phyloP scores from a whole-genome alignment of 208 protist genomes.

The Leishmania turanica region DNA sequence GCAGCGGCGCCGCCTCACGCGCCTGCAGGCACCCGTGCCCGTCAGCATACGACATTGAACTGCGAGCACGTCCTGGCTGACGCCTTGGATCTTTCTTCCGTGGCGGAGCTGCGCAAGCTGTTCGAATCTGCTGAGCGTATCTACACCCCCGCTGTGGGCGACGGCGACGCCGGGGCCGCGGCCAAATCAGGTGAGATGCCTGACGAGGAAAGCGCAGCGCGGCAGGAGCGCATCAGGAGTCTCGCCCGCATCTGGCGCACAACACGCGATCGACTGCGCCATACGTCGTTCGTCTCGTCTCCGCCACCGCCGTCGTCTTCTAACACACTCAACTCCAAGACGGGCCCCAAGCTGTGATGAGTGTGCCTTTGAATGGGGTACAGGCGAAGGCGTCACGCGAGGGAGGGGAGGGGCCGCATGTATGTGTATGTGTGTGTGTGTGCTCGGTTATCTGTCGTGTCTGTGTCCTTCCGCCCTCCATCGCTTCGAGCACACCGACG shows the following conservation, averaged over 20 bases:
- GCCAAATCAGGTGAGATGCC: neutral
- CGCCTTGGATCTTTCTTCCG: conserved; percentile 3
- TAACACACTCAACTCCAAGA: neutral
- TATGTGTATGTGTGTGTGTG: neutral
- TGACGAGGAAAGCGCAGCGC: neutral
- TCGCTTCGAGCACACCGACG: neutral
- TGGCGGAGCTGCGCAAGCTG: conserved; percentile 19
- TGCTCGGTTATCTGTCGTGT: neutral
- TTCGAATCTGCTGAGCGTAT: conserved; percentile 16
- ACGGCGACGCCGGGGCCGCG: neutral
- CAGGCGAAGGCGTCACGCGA: neutral
- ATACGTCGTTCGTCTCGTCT: conserved; percentile 5
- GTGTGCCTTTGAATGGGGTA: neutral
- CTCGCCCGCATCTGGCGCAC: conserved; percentile 18
- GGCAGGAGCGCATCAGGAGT: neutral
- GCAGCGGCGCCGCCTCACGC: neutral
- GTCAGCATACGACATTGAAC: conserved; percentile 18
- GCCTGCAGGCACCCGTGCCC: neutral
- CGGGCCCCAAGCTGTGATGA: neutral
- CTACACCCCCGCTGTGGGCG: neutral
- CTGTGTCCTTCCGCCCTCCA: neutral
- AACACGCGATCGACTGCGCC: conserved; percentile 7
- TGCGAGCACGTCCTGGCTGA: conserved; percentile 32
- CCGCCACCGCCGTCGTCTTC: neutral
- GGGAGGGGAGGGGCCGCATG: neutral